Base-by-base conservation (phyloP, 345 rosid genomes). In the Zanthoxylum bungeanum region DNA sequence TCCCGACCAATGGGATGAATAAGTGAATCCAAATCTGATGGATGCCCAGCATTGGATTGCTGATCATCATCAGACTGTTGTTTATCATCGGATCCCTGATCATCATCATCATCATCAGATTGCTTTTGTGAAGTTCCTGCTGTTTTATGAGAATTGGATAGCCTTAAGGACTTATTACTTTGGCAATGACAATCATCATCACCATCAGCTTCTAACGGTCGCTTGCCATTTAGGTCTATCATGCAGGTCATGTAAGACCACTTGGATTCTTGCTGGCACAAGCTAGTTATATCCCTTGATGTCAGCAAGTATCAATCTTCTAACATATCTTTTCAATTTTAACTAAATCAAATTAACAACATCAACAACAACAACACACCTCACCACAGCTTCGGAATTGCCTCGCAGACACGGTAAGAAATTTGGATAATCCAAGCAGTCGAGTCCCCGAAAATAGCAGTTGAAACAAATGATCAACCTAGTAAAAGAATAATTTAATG, bases 1-100 rank as follows among this genome's bases (percentile, higher is more conserved):
- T 93, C 98, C 31, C 98, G 62, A 27, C 96, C 98, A 76, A 93
- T 81, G 55, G 83, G 84, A 53, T 83, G 82, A 71, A 93, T 82
- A 64, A 93, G 86, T 37, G 92, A 83, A 55, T 85, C 87, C 2
- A 86, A 82, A 74, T 91, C 84, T 0, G 91, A 79, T 1, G 85
- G 77, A 50, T 88, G 83, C 21, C 86, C 91, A 19, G 83, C 87
- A 40, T 52, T 72, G 25, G 66, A 31, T 28, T 53, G 56, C 60
- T 66, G 75, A 50, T 77, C 31, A 9, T 67, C 62, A 58, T 58
- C 62, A 58, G 62, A 31, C 19, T 30, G 62, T 39, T 30, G 75
- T 50, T 76, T 49, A 53, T 72, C 70, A n/a, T 66, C 65, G 9
- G 33, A 55, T 1, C 4, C 37, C 9, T 14, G n/a, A 24, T n/a